phyloP scores from a whole-genome alignment of 805 yeast genomes.

The Yamadazyma phyllophila region DNA sequence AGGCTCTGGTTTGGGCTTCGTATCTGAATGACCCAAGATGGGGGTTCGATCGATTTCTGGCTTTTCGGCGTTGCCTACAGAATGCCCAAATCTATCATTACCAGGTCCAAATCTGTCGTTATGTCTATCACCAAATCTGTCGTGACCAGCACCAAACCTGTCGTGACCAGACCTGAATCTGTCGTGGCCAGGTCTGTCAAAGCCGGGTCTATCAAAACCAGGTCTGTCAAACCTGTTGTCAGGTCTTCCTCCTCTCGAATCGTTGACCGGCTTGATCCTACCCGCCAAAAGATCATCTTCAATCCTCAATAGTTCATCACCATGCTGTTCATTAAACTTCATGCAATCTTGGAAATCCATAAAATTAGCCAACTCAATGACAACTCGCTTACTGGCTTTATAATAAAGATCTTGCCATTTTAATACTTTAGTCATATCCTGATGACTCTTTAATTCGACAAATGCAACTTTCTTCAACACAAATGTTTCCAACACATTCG shows the following conservation, averaged over 20 bases:
- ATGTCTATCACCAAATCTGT: constrained; percentile 1
- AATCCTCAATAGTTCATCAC: constrained; percentile 26
- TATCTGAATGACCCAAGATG: background rate
- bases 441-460: constrained; percentile 52
- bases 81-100: background rate
- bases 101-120: constrained; percentile 2
- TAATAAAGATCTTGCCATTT: constrained; percentile 63
- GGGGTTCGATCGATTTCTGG: background rate
- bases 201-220: background rate
- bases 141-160: background rate
- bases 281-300: constrained; percentile 29
- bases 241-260: constrained; percentile 2
- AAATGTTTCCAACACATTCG: constrained; percentile 34
- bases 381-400: constrained; percentile 38
- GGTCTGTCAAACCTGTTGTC: too few species aligned
- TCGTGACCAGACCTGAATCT: background rate
- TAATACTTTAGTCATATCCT: constrained; percentile 54
- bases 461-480: constrained; percentile 58
- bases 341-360: constrained; percentile 40
- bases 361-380: constrained; percentile 40
- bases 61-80: background rate
- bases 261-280: constrained; percentile 14
- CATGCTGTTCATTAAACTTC: constrained; percentile 36
- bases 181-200: background rate
- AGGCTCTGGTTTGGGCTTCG: background rate